Percentiles rank a stretch among this genome's conserved stretches.
Conservation (phyloP, 345 rosid genomes). For the Boechera divaricarpa region DNA sequence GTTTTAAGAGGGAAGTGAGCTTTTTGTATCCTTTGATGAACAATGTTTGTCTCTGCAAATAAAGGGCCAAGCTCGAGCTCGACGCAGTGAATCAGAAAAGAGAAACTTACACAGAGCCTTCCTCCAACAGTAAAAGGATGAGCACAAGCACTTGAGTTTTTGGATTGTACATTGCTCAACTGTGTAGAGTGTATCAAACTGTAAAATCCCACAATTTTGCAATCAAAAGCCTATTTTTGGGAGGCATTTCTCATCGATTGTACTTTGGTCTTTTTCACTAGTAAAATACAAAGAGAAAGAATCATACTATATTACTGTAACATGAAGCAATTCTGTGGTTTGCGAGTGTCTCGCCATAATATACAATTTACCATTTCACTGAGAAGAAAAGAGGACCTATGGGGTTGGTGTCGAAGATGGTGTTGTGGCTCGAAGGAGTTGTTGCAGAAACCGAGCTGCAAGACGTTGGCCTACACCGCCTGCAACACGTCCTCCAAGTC, state of each 20-base stretch:
- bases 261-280: neutral
- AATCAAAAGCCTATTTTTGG: neutral
- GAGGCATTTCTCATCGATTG: conserved; percentile 2
- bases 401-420: conserved; percentile 54
- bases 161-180: neutral
- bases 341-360: conserved; percentile 37
- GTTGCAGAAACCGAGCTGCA: conserved; percentile 91
- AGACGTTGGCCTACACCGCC: conserved; percentile 88
- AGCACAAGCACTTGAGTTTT: neutral
- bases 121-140: neutral
- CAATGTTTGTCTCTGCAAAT: neutral
- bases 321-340: conserved; percentile 44
- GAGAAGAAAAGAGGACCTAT: conserved; percentile 32
- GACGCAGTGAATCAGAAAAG: neutral
- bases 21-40: conserved; percentile 1
- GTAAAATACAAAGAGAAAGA: conserved; percentile 37
- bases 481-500: conserved; percentile 74
- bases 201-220: neutral
- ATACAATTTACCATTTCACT: conserved; percentile 40
- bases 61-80: neutral
- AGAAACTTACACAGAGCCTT: neutral
- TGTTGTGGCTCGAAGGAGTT: conserved; percentile 64
- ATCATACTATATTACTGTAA: conserved; percentile 39
- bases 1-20: neutral
- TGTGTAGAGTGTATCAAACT: neutral